These are phyloP conservation scores for Dryas octopetala DNA, from an alignment of 306 rosid genomes.

Conservation along the genomic window DNA sequence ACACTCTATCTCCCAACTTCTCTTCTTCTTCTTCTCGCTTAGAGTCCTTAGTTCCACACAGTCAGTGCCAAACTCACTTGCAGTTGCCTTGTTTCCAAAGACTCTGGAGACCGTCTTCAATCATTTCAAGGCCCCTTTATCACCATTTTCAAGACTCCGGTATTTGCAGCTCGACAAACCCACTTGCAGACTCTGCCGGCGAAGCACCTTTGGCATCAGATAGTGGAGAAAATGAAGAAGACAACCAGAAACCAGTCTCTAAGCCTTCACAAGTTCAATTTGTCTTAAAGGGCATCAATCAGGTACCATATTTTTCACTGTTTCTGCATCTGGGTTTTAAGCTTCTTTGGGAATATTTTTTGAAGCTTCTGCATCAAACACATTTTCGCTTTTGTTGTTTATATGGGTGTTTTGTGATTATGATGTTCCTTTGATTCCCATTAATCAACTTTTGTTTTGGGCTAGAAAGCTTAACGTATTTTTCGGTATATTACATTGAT, in stretches of 20 bases:
- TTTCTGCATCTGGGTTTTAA: constrained; percentile 8
- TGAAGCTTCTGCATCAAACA: too few species aligned
- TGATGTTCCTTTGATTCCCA: background rate
- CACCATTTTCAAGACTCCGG: constrained; percentile 57
- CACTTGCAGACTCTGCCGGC: constrained; percentile 33
- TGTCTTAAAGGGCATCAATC: constrained; percentile 65
- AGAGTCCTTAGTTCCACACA: background rate
- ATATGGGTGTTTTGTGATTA: background rate
- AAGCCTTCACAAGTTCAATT: constrained; percentile 70
- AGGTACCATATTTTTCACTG: constrained; percentile 41
- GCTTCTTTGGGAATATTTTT: too few species aligned
- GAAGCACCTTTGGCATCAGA: constrained; percentile 48
- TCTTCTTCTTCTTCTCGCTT: constrained; percentile 38
- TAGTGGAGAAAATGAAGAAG: constrained; percentile 48
- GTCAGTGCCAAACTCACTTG: too few species aligned
- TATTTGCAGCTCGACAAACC: constrained; percentile 60
- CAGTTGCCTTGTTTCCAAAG: constrained; percentile 41
- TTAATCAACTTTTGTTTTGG: background rate
- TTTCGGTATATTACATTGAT: background rate
- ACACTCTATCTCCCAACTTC: constrained; percentile 37
- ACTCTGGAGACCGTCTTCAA: constrained; percentile 37
- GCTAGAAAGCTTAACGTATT: background rate
- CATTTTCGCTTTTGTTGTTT: background rate
- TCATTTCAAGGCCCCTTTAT: constrained; percentile 49
- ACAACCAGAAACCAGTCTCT: constrained; percentile 44